Conservation (phyloP, 441 rosid genomes). For the Euphorbia schlechtendalii region DNA sequence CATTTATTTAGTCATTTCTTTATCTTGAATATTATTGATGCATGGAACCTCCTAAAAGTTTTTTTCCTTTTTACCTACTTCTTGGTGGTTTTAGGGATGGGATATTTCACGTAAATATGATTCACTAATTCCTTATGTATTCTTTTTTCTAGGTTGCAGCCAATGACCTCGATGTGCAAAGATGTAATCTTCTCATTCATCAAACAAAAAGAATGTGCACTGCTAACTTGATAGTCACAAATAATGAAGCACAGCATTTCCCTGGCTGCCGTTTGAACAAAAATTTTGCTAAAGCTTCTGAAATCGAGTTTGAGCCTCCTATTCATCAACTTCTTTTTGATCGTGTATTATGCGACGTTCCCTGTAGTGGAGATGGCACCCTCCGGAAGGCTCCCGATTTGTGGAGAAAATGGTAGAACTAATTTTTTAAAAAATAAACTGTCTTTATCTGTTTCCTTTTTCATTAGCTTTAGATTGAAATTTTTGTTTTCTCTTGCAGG, state of each 20-base stretch:
- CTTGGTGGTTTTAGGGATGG: too few relatives aligned
- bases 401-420: conserved; percentile 83
- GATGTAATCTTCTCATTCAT: conserved; percentile 96
- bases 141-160: conserved; percentile 60
- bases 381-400: conserved; percentile 96
- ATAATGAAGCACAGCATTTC: conserved; percentile 93
- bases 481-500: conserved; percentile 38
- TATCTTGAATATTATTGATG: conserved; percentile 3
- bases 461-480: conserved; percentile 2
- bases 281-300: conserved; percentile 34
- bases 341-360: conserved; percentile 92
- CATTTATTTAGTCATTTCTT: neutral
- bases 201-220: conserved; percentile 98
- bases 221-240: conserved; percentile 86
- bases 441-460: too few relatives aligned
- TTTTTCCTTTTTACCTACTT: conserved; percentile 1
- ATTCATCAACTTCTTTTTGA: conserved; percentile 66
- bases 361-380: conserved; percentile 98
- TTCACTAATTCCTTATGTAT: conserved; percentile 6
- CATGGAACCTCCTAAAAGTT: conserved; percentile 3
- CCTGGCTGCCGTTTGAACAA: conserved; percentile 78
- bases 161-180: conserved; percentile 91
- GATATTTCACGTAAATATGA: conserved; percentile 17
- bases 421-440: neutral
- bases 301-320: conserved; percentile 32